phyloP scores from a whole-genome alignment of 192 early-diverging fungal species.

The Coemansia biformis region DNA sequence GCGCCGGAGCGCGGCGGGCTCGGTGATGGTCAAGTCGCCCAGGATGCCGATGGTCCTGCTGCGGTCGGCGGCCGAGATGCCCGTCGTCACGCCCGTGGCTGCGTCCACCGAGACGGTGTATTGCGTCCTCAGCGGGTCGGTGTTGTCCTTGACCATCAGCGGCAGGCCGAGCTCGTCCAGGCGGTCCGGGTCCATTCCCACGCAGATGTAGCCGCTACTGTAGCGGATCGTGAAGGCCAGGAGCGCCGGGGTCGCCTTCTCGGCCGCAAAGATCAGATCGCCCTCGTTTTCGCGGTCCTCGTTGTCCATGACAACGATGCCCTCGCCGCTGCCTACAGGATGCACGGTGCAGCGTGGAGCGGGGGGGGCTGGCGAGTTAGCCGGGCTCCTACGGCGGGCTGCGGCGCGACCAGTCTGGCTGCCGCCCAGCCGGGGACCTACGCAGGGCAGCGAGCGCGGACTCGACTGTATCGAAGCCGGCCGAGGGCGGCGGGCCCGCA shows the following conservation, averaged over 20 bases:
- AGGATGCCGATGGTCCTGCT: constrained; percentile 71
- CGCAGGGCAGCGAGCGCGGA: constrained; percentile 38
- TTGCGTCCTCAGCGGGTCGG: constrained; percentile 87
- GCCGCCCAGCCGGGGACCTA: too few relatives aligned
- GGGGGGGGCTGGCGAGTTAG: too few relatives aligned
- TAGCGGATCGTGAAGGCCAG: constrained; percentile 96
- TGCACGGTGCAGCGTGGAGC: too few relatives aligned
- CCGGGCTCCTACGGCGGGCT: too few relatives aligned
- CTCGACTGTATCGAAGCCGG: constrained; percentile 30
- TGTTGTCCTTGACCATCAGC: constrained; percentile 91
- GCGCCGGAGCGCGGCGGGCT: constrained; percentile 67
- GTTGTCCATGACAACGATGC: constrained; percentile 91
- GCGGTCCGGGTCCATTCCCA: constrained; percentile 69
- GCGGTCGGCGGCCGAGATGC: constrained; percentile 91
- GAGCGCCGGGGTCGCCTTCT: constrained; percentile 85
- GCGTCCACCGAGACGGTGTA: constrained; percentile 93
- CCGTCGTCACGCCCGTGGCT: constrained; percentile 81
- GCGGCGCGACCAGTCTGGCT: too few relatives aligned
- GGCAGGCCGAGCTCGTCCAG: constrained; percentile 83
- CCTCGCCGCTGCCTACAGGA: constrained; percentile 64
- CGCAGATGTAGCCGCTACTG: constrained; percentile 91
- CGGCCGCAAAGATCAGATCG: constrained; percentile 95
- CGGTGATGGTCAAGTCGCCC: constrained; percentile 62
- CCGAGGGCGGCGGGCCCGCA: not conserved
- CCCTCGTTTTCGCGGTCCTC: constrained; percentile 99